These are phyloP conservation scores for Phytopythium aichiense DNA, from an alignment of 352 stramenopile species.

Conservation along the genomic window DNA sequence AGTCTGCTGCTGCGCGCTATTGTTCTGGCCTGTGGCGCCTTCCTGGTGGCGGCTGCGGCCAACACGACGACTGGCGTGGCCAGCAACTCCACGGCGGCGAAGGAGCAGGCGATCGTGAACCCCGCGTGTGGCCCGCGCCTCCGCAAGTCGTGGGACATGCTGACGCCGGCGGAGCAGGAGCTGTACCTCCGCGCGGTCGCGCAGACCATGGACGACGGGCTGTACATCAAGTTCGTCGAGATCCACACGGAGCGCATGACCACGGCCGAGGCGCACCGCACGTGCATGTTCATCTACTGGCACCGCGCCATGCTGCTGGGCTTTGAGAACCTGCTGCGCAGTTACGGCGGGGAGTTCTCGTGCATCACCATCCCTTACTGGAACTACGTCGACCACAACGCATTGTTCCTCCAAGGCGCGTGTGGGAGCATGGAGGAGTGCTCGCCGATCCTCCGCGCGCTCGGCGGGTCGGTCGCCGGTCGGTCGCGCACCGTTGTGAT, in stretches of 20 bases:
- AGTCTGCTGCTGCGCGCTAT: background rate
- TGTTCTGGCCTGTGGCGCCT: background rate
- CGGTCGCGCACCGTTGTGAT: conserved; percentile 39
- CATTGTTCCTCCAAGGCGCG: conserved; percentile 48
- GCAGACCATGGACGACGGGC: conserved; percentile 71
- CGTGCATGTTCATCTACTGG: conserved; percentile 89
- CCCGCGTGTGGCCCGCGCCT: conserved; percentile 57
- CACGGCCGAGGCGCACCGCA: conserved; percentile 72
- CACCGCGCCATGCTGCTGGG: conserved; percentile 73
- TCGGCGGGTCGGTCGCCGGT: conserved; percentile 53
- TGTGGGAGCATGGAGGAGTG: conserved; percentile 77
- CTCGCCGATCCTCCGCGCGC: conserved; percentile 58
- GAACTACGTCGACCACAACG: conserved; percentile 86
- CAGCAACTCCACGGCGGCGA: background rate
- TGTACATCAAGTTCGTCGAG: conserved; percentile 86
- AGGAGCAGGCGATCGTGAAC: background rate
- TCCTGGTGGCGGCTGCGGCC: background rate
- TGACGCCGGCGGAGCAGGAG: conserved; percentile 57
- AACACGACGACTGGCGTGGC: background rate
- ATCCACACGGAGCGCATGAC: conserved; percentile 87
- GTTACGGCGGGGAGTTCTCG: conserved; percentile 72
- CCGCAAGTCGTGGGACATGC: conserved; percentile 68
- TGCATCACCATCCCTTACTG: conserved; percentile 87
- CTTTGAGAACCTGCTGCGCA: conserved; percentile 86
- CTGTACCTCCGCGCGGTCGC: conserved; percentile 74